These are phyloP conservation scores for Leptoxyphium fumago DNA, from an alignment of 2,329 filamentous ascomycete genomes.

Conservation along the genomic window DNA sequence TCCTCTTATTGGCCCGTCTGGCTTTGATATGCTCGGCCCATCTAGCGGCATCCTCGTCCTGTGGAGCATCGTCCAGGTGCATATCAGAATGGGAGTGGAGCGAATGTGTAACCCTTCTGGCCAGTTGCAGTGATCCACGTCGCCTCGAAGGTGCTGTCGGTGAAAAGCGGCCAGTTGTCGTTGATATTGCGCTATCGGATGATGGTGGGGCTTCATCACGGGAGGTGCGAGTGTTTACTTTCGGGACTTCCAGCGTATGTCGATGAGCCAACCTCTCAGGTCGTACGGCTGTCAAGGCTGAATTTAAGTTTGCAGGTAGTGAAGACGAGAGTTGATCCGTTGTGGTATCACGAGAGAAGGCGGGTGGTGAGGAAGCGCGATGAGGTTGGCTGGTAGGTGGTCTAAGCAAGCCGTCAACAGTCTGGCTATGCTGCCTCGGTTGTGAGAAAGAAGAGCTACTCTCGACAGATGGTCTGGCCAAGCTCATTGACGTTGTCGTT, in stretches of 20 bases:
- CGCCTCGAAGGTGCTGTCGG: slow-evolving; percentile 50
- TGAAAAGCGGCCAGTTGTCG: slow-evolving; percentile 69
- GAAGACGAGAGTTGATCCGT: slow-evolving; percentile 9
- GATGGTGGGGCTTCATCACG: slow-evolving; percentile 40
- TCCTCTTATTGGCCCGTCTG: slow-evolving; percentile 77
- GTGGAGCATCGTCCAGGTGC: slow-evolving; percentile 66
- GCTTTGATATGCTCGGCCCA: slow-evolving; percentile 91
- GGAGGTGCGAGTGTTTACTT: slow-evolving; percentile 49
- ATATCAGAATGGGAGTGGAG: slow-evolving; percentile 58
- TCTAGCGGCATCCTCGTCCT: slow-evolving; percentile 77
- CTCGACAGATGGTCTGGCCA: slow-evolving; percentile 13
- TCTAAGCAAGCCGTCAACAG: slow-evolving; percentile 12
- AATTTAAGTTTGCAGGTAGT: slow-evolving; percentile 40
- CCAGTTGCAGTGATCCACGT: slow-evolving; percentile 70
- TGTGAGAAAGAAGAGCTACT: slow-evolving; percentile 11
- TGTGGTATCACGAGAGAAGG: slow-evolving; percentile 15
- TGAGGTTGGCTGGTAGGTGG: slow-evolving; percentile 12
- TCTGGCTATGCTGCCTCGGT: neutral
- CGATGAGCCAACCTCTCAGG: slow-evolving; percentile 56
- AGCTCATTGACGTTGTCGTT: slow-evolving; percentile 10
- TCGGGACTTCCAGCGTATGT: slow-evolving; percentile 79
- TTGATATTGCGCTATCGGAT: slow-evolving; percentile 42
- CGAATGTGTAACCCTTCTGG: slow-evolving; percentile 66
- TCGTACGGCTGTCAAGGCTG: slow-evolving; percentile 22
- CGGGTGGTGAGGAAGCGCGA: slow-evolving; percentile 24